These are phyloP conservation scores for Scorias spongiosa DNA, from an alignment of 2,329 filamentous ascomycete species.

Conservation along the genomic window DNA sequence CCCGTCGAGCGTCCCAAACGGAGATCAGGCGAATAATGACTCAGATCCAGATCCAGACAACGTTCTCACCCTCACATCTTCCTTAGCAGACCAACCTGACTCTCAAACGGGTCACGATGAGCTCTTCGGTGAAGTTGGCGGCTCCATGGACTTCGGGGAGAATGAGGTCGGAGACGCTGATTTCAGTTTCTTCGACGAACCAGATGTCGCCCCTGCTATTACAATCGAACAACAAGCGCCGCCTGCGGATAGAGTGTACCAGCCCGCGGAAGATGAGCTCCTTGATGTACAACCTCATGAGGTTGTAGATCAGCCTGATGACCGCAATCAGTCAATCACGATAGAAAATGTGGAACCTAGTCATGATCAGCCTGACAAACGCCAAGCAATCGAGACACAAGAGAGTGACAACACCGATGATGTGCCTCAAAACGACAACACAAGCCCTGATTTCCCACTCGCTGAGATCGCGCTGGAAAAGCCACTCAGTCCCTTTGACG, in stretches of 20 bases:
- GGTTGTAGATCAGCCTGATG: neutral
- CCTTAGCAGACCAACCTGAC: constrained; percentile 1
- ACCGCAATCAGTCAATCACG: neutral
- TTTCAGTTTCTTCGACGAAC: constrained; percentile 69
- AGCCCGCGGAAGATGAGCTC: neutral
- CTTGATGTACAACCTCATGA: neutral
- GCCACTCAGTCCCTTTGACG: constrained; percentile 24
- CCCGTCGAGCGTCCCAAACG: neutral
- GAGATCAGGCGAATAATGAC: neutral
- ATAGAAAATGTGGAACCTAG: neutral
- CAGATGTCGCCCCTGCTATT: constrained; percentile 17
- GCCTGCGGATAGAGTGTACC: neutral
- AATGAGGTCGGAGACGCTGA: constrained; percentile 62
- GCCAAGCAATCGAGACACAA: neutral
- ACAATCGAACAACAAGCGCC: neutral
- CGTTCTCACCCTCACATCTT: constrained; percentile 32
- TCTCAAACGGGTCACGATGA: constrained; percentile 36
- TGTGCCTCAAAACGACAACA: neutral
- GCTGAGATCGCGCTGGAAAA: constrained; percentile 3
- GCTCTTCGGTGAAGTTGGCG: constrained; percentile 59
- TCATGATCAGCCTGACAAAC: neutral
- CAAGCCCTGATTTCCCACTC: neutral
- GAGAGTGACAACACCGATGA: neutral
- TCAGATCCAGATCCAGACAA: constrained; percentile 29
- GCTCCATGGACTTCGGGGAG: constrained; percentile 50